Conservation (phyloP, 2,329 filamentous ascomycete species). For the Endoconidiophora laricicola region DNA sequence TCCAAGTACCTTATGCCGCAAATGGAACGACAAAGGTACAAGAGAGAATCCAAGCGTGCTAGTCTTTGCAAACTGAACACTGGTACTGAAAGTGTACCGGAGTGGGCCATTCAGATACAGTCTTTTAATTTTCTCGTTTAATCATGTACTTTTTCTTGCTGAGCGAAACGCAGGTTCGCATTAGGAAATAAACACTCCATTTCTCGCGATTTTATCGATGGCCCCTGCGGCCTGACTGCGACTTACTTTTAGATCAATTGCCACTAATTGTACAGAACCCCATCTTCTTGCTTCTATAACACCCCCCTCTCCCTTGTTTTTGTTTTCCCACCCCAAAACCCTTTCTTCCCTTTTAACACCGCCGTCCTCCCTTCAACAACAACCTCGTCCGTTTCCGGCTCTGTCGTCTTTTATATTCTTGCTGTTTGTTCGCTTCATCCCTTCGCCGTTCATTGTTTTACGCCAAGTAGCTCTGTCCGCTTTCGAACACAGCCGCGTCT, state of each 20-base stretch:
- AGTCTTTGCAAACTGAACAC: too few relatives aligned
- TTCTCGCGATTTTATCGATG: too few relatives aligned
- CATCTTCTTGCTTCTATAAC: not conserved
- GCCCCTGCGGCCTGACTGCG: too few relatives aligned
- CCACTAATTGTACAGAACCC: too few relatives aligned
- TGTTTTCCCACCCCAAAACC: slow-evolving; percentile 1
- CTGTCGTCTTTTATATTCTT: not conserved
- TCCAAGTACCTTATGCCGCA: not conserved
- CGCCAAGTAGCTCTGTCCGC: not conserved
- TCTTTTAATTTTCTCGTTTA: too few relatives aligned
- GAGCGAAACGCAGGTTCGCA: too few relatives aligned
- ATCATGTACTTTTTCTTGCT: too few relatives aligned
- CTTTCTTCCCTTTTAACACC: slow-evolving; percentile 4
- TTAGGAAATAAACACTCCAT: too few relatives aligned
- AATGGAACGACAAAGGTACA: not conserved
- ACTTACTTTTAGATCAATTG: too few relatives aligned
- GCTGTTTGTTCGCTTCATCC: not conserved
- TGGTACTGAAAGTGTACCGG: too few relatives aligned
- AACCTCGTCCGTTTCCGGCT: not conserved
- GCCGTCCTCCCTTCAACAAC: not conserved
- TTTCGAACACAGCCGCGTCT: not conserved
- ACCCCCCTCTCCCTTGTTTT: slow-evolving; percentile 1
- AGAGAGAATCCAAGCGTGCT: not conserved
- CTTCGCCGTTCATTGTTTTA: not conserved
- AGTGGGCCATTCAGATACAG: too few relatives aligned